Conservation (phyloP, 2,329 filamentous ascomycete species). For the Penicillium brasilianum region DNA sequence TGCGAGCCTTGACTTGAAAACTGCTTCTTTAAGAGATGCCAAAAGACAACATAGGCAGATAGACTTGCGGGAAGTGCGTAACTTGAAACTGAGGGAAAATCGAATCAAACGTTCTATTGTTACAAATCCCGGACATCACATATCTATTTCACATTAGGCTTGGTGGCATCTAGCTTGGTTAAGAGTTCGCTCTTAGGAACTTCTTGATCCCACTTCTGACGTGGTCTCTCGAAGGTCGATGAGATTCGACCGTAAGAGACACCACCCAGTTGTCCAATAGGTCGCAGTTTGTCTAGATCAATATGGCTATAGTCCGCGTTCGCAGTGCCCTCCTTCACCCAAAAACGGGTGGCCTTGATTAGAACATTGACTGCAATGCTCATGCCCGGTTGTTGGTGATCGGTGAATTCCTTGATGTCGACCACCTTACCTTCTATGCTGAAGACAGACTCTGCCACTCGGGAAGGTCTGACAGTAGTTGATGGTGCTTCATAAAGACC, state of each 20-base stretch:
- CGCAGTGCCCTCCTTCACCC: conserved; percentile 82
- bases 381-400: conserved; percentile 68
- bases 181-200: conserved; percentile 26
- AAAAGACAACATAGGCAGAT: too few relatives aligned
- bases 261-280: conserved; percentile 79
- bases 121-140: background rate
- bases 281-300: conserved; percentile 75
- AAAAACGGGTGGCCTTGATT: conserved; percentile 81
- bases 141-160: conserved; percentile 7
- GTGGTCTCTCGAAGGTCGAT: conserved; percentile 70
- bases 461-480: conserved; percentile 66
- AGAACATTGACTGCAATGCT: conserved; percentile 74
- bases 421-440: conserved; percentile 78
- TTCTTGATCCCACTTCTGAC: conserved; percentile 44
- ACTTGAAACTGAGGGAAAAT: background rate
- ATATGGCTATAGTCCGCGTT: conserved; percentile 75
- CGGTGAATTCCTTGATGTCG: conserved; percentile 74
- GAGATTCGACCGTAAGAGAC: conserved; percentile 76
- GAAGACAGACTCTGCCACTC: conserved; percentile 83
- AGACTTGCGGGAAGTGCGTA: background rate
- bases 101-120: background rate
- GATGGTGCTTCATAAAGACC: conserved; percentile 73
- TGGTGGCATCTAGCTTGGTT: conserved; percentile 21
- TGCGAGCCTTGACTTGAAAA: too few relatives aligned
- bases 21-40: too few relatives aligned